Evolutionary conservation across 176 grass and related monocot genomes (phyloP).

Genomic region (Musa acuminata): DNA sequence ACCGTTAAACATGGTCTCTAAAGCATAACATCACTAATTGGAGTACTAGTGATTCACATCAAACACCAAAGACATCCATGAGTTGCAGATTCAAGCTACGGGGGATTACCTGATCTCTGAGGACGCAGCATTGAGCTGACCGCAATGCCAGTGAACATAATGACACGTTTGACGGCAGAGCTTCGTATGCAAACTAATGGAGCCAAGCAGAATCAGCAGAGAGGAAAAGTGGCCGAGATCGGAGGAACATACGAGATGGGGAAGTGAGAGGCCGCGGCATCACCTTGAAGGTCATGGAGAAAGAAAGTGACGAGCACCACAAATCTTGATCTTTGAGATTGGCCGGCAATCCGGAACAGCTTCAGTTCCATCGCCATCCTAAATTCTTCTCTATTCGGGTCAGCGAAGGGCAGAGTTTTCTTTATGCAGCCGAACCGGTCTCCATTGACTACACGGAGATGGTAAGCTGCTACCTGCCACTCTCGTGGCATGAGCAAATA

Average conservation of each 20-base stretch:
- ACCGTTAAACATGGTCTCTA: neutral
- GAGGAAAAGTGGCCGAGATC: neutral
- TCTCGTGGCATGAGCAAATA: too few relatives aligned
- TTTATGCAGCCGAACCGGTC: neutral
- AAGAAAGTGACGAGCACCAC: constrained; percentile 52
- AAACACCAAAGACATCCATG: too few relatives aligned
- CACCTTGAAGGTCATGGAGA: constrained; percentile 75
- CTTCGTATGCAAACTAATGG: too few relatives aligned
- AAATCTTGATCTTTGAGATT: constrained; percentile 53
- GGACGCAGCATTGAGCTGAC: neutral
- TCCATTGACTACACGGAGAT: neutral
- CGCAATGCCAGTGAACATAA: neutral
- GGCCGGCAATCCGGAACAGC: constrained; percentile 5
- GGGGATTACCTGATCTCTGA: neutral
- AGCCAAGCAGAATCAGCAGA: too few relatives aligned
- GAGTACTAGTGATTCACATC: neutral
- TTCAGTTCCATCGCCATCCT: constrained; percentile 6
- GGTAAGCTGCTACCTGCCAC: neutral
- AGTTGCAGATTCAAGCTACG: neutral
- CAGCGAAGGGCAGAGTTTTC: neutral
- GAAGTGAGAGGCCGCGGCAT: constrained; percentile 69
- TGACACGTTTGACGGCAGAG: too few relatives aligned
- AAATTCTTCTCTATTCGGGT: neutral
- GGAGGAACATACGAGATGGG: neutral
- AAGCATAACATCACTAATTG: neutral